These are phyloP conservation scores for Trichoderma hamatum DNA, from an alignment of 2,329 filamentous ascomycete species.

Conservation along the genomic window DNA sequence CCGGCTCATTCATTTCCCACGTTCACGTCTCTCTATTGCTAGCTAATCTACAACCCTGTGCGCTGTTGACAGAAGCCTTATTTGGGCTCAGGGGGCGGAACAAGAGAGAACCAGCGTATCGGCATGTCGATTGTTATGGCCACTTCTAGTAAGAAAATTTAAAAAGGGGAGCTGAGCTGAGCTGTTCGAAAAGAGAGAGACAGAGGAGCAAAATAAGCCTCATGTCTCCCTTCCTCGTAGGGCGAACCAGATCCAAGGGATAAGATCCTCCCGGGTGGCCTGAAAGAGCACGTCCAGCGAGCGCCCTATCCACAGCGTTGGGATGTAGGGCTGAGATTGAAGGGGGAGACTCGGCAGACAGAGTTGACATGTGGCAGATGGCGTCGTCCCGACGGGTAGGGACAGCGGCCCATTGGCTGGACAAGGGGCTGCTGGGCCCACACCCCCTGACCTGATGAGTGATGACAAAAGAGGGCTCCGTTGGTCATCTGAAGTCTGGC, in stretches of 20 bases:
- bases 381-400: constrained; percentile 25
- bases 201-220: not conserved
- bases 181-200: not conserved
- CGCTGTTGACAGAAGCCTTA: not conserved
- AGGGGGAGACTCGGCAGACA: constrained; percentile 24
- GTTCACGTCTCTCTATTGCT: not conserved
- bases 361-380: constrained; percentile 25
- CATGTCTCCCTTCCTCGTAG: not conserved
- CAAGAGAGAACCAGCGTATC: not conserved
- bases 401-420: constrained; percentile 24
- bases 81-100: constrained; percentile 4
- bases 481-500: constrained; percentile 10
- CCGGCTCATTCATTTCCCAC: not conserved
- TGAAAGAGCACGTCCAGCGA: not conserved
- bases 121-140: not conserved
- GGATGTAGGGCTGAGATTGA: constrained; percentile 26
- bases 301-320: constrained; percentile 22
- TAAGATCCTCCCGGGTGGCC: constrained; percentile 1
- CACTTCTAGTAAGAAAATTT: constrained; percentile 3
- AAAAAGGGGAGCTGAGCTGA: not conserved
- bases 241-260: constrained; percentile 24
- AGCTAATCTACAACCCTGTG: not conserved
- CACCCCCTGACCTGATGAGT: not conserved
- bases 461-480: constrained; percentile 23
- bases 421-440: not conserved